Evolutionary conservation across 2,329 filamentous ascomycete species (phyloP), one percentile per base, ranked within the genome.

Genomic region (Colletotrichum euphorbiae): DNA sequence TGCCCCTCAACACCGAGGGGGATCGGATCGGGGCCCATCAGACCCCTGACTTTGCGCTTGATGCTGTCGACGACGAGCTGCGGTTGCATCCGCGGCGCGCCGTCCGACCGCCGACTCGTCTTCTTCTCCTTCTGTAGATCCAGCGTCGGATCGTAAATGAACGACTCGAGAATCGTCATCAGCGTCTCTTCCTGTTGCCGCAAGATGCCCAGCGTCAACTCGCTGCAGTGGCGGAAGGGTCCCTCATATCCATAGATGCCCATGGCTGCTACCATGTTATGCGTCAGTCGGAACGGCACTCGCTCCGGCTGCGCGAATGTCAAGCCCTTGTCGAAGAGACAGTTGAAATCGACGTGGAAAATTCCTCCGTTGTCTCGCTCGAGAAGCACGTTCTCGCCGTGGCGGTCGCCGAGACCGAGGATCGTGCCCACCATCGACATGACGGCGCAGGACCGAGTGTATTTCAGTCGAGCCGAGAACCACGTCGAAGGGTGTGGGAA

Each of bases 351-450:
- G 51, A 99, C 97, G 79, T 99, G 96, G 79, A 99, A 93, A 2
- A 97, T 90, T 58, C 95, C 95, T 50, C 97, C 96, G 71, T 94
- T 97, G 64, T 92, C 91, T 81, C 98, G 93, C 78, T 98, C 94
- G 36, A 99, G 89, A 33, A 98, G 88, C 62, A 99, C 93, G 79
- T 99, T 99, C 79, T 99, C 96, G 67, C 95, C 95, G 80, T 99
- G 96, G 4, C 96, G 90, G 79, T 99, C 96, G 43, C 96, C 96
- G 0, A 99, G 85, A 0, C 92, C 96, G 4, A 99, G 87, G 55
- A 98, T 94, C 64, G 97, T 97, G 56, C 96, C 96, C 4, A 97
- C 93, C 88, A 99, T 99, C n/a, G 94, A 97, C 94, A 99, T 99
- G 72, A 99, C 96, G 11, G 97, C 96, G 74, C 93, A 95, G 1